Conservation (phyloP, 2,329 filamentous ascomycete species). For the Ophiostoma piceae region DNA sequence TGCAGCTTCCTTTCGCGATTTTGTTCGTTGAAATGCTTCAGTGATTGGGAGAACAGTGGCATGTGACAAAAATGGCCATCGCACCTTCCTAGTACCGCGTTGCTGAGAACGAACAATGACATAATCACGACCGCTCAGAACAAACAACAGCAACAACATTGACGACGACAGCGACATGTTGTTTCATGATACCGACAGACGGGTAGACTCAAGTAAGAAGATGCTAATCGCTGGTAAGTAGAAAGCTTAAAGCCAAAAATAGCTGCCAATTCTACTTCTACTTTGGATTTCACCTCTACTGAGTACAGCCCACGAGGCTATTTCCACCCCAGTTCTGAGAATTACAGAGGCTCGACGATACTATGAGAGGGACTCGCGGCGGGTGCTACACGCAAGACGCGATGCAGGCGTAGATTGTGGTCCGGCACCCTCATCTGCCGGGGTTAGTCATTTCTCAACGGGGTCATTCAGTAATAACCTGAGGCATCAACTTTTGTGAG, state of each 20-base stretch:
- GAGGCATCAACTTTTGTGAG: slow-evolving; percentile 14
- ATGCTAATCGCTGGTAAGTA: not conserved
- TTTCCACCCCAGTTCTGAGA: not conserved
- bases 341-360: not conserved
- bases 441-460: not conserved
- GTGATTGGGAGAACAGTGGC: not conserved
- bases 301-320: not conserved
- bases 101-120: not conserved
- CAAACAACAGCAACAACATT: no score
- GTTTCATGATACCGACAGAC: not conserved
- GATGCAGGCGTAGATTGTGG: slow-evolving; percentile 14
- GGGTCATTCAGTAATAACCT: slow-evolving; percentile 13
- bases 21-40: not conserved
- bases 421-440: not conserved
- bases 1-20: not conserved
- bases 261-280: not conserved
- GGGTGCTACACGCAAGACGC: slow-evolving; percentile 5
- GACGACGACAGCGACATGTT: not conserved
- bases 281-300: no score
- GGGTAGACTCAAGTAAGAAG: not conserved
- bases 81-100: not conserved
- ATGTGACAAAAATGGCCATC: not conserved
- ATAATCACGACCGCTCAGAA: not conserved
- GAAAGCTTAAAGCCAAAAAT: slow-evolving; percentile 7
- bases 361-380: not conserved